phyloP scores from a whole-genome alignment of 2,329 filamentous ascomycete genomes.

The Calonectria multiphialidica region DNA sequence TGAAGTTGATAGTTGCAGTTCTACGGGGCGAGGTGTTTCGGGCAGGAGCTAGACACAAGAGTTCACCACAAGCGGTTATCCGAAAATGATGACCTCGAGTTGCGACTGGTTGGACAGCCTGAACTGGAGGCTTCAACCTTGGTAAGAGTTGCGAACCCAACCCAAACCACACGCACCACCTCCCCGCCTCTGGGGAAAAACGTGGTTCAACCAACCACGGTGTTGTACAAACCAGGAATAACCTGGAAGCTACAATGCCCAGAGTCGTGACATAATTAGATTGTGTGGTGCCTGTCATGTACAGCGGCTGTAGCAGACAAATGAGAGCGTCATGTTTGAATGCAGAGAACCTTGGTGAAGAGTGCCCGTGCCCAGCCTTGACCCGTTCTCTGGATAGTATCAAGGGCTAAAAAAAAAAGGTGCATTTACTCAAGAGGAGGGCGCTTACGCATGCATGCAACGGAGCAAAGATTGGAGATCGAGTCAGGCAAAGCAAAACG shows the following conservation, averaged over 20 bases:
- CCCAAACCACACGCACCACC: slow-evolving; percentile 9
- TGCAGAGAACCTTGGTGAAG: slow-evolving; percentile 11
- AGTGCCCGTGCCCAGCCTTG: slow-evolving; percentile 13
- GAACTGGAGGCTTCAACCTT: slow-evolving; percentile 7
- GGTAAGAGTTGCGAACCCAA: slow-evolving; percentile 26
- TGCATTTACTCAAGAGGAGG: neutral
- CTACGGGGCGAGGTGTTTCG: neutral
- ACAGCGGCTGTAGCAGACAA: slow-evolving; percentile 13
- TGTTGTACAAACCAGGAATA: slow-evolving; percentile 21
- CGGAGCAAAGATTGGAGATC: slow-evolving; percentile 4
- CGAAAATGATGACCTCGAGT: neutral
- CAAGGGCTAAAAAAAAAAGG: neutral
- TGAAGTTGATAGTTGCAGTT: neutral
- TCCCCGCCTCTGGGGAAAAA: slow-evolving; percentile 16
- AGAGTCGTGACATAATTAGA: slow-evolving; percentile 12
- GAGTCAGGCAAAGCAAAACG: neutral
- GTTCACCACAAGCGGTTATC: neutral
- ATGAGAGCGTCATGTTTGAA: slow-evolving; percentile 1
- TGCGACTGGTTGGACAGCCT: slow-evolving; percentile 13
- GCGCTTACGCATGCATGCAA: slow-evolving; percentile 8
- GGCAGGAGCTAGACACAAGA: neutral
- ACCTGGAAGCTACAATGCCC: slow-evolving; percentile 13
- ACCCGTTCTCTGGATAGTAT: neutral
- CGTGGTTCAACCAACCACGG: slow-evolving; percentile 16
- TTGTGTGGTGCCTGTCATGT: slow-evolving; percentile 7